These are phyloP conservation scores for Sesbania bispinosa DNA, from an alignment of 306 rosid species.

Conservation along the genomic window DNA sequence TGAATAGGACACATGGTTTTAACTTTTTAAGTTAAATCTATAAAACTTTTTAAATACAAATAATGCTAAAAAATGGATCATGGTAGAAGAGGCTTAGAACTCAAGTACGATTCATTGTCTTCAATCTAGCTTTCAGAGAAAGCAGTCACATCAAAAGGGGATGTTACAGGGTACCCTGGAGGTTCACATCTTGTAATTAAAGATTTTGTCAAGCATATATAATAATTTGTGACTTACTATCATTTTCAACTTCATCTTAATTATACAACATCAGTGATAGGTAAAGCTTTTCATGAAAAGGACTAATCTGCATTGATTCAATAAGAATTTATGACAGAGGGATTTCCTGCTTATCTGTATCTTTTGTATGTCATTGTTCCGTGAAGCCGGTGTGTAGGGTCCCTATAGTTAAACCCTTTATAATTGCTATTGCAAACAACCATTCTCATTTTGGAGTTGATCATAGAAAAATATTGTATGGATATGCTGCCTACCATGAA, in stretches of 20 bases:
- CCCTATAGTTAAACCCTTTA: conserved; percentile 11
- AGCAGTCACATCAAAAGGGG: neutral
- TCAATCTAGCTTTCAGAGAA: neutral
- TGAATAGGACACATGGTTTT: neutral
- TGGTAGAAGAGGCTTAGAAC: neutral
- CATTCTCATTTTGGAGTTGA: neutral
- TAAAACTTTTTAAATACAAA: neutral
- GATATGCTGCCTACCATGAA: neutral
- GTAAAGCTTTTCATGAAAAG: conserved; percentile 24
- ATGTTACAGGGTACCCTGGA: neutral
- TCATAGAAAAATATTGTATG: neutral
- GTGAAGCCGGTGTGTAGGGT: conserved; percentile 17
- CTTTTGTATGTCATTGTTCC: conserved; percentile 21
- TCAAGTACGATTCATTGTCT: neutral
- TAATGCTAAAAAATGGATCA: conserved; percentile 7
- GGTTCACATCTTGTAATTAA: conserved; percentile 25
- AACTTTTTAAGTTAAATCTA: neutral
- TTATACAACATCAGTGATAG: conserved; percentile 22
- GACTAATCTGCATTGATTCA: conserved; percentile 24
- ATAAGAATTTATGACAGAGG: conserved; percentile 19
- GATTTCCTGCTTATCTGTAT: conserved; percentile 22
- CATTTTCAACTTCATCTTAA: conserved; percentile 30
- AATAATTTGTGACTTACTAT: conserved; percentile 27
- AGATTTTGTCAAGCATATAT: neutral
- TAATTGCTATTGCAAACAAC: neutral